Conservation (phyloP, 352 stramenopile genomes). For the Phytophthora sp. region DNA sequence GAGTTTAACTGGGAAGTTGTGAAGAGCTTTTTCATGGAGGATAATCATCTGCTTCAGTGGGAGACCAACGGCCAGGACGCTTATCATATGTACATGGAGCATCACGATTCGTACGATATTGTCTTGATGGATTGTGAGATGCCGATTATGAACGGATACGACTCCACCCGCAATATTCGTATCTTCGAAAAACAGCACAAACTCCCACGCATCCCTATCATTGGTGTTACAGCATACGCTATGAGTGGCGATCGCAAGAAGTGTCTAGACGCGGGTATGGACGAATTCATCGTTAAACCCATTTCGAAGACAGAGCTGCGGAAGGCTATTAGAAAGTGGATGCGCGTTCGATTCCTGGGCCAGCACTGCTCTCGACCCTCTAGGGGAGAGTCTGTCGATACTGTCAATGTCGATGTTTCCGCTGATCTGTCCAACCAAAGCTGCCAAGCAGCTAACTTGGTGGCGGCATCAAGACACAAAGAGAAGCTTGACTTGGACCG, state of each 20-base stretch:
- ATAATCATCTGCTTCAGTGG: slow-evolving; percentile 85
- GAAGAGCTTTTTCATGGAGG: slow-evolving; percentile 85
- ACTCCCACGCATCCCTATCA: slow-evolving; percentile 76
- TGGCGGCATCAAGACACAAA: slow-evolving; percentile 75
- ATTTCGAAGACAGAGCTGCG: slow-evolving; percentile 74
- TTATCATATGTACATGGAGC: slow-evolving; percentile 72
- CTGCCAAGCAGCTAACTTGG: slow-evolving; percentile 61
- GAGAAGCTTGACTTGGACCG: slow-evolving; percentile 78
- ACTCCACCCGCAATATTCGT: slow-evolving; percentile 72
- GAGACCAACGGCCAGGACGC: slow-evolving; percentile 80
- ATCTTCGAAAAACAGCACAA: slow-evolving; percentile 71
- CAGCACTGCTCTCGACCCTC: slow-evolving; percentile 42
- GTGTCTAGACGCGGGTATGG: slow-evolving; percentile 84
- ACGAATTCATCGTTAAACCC: slow-evolving; percentile 89
- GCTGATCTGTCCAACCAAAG: slow-evolving; percentile 38
- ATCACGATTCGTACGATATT: slow-evolving; percentile 80
- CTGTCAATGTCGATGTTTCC: neutral
- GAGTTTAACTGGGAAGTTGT: slow-evolving; percentile 93
- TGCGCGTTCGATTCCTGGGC: slow-evolving; percentile 71
- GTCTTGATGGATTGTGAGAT: slow-evolving; percentile 90
- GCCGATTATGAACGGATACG: slow-evolving; percentile 89
- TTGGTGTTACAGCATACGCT: slow-evolving; percentile 85
- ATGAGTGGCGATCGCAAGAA: slow-evolving; percentile 88
- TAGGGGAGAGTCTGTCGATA: slow-evolving; percentile 13
- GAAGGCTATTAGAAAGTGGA: slow-evolving; percentile 81